Evolutionary conservation across 2,329 filamentous ascomycete species (phyloP), one percentile per base, ranked within the genome.

Genomic region (Trichoderma sp.): DNA sequence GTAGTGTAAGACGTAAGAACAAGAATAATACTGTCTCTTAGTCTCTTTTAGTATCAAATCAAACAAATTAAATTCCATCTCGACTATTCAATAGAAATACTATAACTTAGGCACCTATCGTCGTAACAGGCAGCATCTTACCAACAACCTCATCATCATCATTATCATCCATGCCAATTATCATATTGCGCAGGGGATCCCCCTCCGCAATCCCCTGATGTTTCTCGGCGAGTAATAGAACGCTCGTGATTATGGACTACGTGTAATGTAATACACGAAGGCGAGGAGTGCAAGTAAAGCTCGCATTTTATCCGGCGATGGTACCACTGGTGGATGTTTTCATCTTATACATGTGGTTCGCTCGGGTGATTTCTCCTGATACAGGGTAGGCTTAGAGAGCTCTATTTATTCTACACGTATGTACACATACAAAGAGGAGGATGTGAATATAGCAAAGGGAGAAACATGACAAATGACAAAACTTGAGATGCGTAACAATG

Each of bases 81-180:
- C 29, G 15, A 54, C 15, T 2, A 34, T n/a, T 12, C 9, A 56
- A 56, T 22, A 7, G 12, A 35, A 42, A 35, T 12, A 15, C 25
- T 13, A 5, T 53, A 32, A 39, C 10, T 2, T 17, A 7, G 32
- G 6, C 34, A 22, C 12, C 8, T 2, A 22, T 4, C 25, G 13
- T 19, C 19, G 27, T n/a, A 32, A 17, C 7, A 12, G 32, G 39
- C 37, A 48, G 2, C 1, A 66, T 52, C 53, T 25, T 66, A 29
- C 63, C 63, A 22, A 52, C 42, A 10, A 56, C 54, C 3, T 68
- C 67, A 2, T 17, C 53, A 25, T 19, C 67, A 9, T 68, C 67
- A 2, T 17, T 45, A 25, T 19, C 67, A 9, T 64, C 67, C 29
- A 68, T 60, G 22, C 64, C 35, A 42, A 68, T 9, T 1, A 64